Base-by-base conservation (phyloP, 192 early-diverging fungal species). In the Coemansia sp. region DNA sequence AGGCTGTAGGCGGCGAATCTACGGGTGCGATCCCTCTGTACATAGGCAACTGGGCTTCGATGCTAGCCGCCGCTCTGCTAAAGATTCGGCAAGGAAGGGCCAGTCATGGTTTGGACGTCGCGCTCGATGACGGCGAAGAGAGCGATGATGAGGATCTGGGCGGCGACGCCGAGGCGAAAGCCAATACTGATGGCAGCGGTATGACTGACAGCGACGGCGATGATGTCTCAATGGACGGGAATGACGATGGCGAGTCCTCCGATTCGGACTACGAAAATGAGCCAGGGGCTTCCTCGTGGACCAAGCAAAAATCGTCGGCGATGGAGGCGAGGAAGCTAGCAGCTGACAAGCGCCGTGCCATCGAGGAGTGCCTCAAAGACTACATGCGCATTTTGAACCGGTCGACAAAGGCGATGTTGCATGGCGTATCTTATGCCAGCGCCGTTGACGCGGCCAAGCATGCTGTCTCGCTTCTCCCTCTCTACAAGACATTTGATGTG, bases 401-500 rank as follows among this genome's bases (percentile, higher is more conserved):
- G 39, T 82, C 80, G n/a, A 77, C 71, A 36, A 74, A 68, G 46
- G 64, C 72, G 15, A 66, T 82, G 69, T 11, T 51, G 3, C 32
- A 64, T 24, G 62, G 36, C 36, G 61, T 67, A 13, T 38, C 75
- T 24, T 62, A 66, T 40, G 27, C 55, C 11, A 68, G 51, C 32
- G 80, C 80, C 4, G 8, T 67, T 13, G 75, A 82, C 9, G 68
- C 86, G 15, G 64, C 84, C 1, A 84, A 82, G 62, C 64, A 75
- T 5, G 64, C 88, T 5, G 71, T 87, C 0, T 77, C 81, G 5
- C 77, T 86, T 6, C 86, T 87, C 55, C 78, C 88, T 5, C 77
- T 93, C 0, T 90, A 86, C 64, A 77, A 86, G 19, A 89, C 87
- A 27, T 93, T 91, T 72, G 90, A 92, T 48, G 84, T 84, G 51